Conservation (phyloP, 1,139 yeast genomes). For the Suzukiozyma palmioleophila region DNA sequence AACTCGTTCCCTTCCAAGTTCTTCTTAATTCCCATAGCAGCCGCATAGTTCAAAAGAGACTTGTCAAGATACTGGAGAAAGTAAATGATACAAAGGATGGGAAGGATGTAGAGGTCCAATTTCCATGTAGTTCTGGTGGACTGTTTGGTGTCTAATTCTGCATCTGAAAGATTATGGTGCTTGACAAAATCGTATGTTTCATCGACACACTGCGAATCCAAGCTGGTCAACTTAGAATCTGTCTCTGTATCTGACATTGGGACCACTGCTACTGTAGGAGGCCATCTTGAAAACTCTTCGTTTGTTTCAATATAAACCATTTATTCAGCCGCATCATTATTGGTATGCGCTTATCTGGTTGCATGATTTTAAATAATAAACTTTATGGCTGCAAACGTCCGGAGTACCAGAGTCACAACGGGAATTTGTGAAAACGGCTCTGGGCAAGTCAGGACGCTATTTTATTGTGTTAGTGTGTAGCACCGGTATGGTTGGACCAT, state of each 20-base stretch:
- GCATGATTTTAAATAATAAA: too few species aligned
- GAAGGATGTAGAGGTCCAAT: conserved; percentile 27
- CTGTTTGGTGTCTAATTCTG: conserved; percentile 6
- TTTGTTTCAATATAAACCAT: background rate
- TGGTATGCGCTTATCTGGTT: conserved; percentile 1
- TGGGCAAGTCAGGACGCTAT: too few species aligned
- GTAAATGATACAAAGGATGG: conserved; percentile 35
- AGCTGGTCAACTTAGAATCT: background rate
- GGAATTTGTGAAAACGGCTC: too few species aligned
- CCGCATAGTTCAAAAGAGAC: conserved; percentile 41
- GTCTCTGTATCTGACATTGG: background rate
- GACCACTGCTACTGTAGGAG: background rate
- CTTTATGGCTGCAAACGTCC: too few species aligned
- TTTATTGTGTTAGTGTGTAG: too few species aligned
- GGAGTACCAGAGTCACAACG: too few species aligned
- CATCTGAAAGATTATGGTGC: conserved; percentile 5
- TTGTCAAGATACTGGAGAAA: conserved; percentile 45
- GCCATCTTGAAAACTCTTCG: background rate
- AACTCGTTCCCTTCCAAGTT: conserved; percentile 31
- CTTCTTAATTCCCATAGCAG: conserved; percentile 47
- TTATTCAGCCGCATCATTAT: background rate
- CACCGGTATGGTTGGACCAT: too few species aligned
- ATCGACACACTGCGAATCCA: background rate
- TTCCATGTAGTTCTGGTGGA: conserved; percentile 15
- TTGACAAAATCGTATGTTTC: conserved; percentile 7